phyloP scores from a whole-genome alignment of 345 rosid genomes.

The Physaria fendleri region DNA sequence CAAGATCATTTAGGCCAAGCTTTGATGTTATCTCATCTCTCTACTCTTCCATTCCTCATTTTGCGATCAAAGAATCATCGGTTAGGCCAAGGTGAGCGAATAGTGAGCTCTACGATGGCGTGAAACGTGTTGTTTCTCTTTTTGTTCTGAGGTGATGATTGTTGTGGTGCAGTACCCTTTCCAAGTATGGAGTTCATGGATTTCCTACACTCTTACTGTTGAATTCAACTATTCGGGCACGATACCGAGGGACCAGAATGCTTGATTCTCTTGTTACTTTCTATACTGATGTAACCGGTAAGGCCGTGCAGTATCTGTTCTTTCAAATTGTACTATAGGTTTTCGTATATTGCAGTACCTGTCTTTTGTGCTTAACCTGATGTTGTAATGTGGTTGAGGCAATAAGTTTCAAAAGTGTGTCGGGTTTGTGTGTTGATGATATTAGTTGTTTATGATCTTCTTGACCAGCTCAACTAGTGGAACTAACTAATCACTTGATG shows the following conservation, averaged over 20 bases:
- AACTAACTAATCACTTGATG: no score
- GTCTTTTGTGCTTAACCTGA: no score
- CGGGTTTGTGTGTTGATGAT: no score
- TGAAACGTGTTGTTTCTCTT: no score
- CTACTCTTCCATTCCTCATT: conserved; percentile 58
- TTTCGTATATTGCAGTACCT: no score
- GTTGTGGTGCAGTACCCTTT: conserved; percentile 49
- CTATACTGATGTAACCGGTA: conserved; percentile 60
- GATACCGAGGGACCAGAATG: conserved; percentile 55
- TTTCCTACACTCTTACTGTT: conserved; percentile 65
- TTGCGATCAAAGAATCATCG: conserved; percentile 67
- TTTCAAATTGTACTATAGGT: no score
- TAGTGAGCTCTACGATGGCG: no score
- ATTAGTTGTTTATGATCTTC: no score
- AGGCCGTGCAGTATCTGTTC: no score
- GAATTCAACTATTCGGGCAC: conserved; percentile 55
- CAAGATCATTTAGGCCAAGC: conserved; percentile 51
- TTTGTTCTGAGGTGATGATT: background rate
- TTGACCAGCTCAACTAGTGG: no score
- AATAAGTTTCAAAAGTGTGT: no score
- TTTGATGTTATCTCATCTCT: conserved; percentile 49
- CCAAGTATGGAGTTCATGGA: conserved; percentile 85
- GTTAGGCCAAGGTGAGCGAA: conserved; percentile 83
- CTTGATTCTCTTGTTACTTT: conserved; percentile 57
- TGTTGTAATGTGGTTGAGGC: no score